Evolutionary conservation across 129 eudicot species (phyloP).

Genomic region (Arctium lappa): DNA sequence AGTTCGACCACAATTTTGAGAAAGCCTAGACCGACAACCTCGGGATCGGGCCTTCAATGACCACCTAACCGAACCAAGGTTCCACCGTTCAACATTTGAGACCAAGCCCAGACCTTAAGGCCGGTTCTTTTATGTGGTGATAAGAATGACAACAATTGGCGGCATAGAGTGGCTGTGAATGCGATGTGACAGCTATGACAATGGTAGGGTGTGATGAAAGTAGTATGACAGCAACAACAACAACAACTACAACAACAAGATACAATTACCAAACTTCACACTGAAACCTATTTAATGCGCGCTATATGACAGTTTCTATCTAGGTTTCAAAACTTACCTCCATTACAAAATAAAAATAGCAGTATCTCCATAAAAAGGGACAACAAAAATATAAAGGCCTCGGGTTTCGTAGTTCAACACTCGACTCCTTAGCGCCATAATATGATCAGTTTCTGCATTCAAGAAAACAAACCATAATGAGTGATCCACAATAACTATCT

Average conservation of each 20-base stretch:
- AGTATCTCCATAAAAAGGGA: not conserved
- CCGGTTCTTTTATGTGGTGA: too few species aligned
- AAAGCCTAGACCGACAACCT: too few species aligned
- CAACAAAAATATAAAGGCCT: not conserved
- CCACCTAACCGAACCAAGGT: too few species aligned
- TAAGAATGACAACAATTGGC: too few species aligned
- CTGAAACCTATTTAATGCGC: not conserved
- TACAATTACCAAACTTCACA: not conserved
- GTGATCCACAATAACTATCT: not conserved
- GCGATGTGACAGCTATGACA: too few species aligned
- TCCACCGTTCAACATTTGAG: too few species aligned
- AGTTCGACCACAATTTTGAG: too few species aligned
- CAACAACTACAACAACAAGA: not conserved
- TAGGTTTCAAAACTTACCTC: not conserved
- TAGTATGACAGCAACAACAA: not conserved
- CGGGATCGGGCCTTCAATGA: too few species aligned
- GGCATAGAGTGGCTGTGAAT: too few species aligned
- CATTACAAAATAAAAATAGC: not conserved
- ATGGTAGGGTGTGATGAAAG: not conserved
- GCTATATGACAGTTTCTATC: not conserved
- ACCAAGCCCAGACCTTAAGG: too few species aligned
- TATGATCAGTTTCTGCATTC: not conserved
- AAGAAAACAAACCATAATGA: not conserved
- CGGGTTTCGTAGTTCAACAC: not conserved
- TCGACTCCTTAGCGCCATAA: not conserved